These are phyloP conservation scores for Fusarium pseudocircinatum DNA, from an alignment of 2,329 filamentous ascomycete species.

Conservation along the genomic window DNA sequence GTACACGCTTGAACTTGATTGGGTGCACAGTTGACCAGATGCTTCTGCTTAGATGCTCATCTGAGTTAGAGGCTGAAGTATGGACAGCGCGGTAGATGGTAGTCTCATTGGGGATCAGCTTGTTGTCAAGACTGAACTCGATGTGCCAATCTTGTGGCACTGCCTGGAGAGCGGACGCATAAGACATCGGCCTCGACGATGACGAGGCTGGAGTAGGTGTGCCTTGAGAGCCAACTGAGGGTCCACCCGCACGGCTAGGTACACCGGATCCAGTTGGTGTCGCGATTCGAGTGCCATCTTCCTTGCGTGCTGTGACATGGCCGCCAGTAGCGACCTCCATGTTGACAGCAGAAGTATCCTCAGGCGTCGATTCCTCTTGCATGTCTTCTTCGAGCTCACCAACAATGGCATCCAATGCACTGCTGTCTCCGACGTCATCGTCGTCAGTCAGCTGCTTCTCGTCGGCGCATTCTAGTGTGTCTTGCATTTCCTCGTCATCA, in stretches of 20 bases:
- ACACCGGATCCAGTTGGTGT: conserved; percentile 74
- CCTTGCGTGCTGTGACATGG: conserved; percentile 89
- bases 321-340: conserved; percentile 88
- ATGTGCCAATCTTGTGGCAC: conserved; percentile 96
- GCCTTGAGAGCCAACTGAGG: conserved; percentile 52
- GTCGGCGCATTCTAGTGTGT: conserved; percentile 89
- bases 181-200: conserved; percentile 77
- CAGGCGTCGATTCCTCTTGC: conserved; percentile 70
- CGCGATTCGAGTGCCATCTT: conserved; percentile 86
- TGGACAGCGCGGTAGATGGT: conserved; percentile 97
- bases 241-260: conserved; percentile 54
- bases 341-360: conserved; percentile 85
- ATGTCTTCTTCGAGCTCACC: conserved; percentile 89
- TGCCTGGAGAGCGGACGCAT: conserved; percentile 83
- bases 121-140: conserved; percentile 88
- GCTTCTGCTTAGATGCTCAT: conserved; percentile 76
- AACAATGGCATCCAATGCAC: conserved; percentile 85
- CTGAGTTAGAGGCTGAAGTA: conserved; percentile 59
- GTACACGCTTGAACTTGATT: conserved; percentile 88
- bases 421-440: conserved; percentile 71
- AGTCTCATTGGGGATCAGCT: conserved; percentile 87
- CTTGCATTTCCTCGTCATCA: conserved; percentile 70
- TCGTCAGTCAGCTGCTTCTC: conserved; percentile 84
- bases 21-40: conserved; percentile 92
- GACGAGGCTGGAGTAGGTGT: conserved; percentile 62